Base-by-base conservation (phyloP, 2,329 filamentous ascomycete genomes). In the Colletotrichum aenigma region DNA sequence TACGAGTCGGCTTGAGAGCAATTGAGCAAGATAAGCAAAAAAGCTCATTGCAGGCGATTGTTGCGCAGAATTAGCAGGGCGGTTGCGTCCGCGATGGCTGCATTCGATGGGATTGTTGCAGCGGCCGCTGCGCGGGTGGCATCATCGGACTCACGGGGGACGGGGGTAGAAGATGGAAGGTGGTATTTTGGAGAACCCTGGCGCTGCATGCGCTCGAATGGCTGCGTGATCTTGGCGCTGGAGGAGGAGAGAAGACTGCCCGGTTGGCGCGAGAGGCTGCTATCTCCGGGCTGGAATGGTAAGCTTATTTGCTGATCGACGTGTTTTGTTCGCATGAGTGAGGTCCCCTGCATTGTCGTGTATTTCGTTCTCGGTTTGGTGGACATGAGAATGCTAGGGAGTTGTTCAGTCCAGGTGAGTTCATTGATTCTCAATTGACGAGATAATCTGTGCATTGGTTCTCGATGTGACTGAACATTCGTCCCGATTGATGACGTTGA, bases 21-120 rank as follows among this genome's bases (percentile, higher is more conserved):
- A 73, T 75, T 75, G 69, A 73, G 73, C 73, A 75, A 75, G 69
- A 75, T 75, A 68, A 48, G 26, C 43, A 21, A 34, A n/a, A 16
- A 18, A 8, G 7, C 48, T 9, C 67, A 32, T 32, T 8, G 43
- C 24, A 18, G 24, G n/a, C 18, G 15, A n/a, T 6, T n/a, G 13
- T 13, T 38, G 32, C 30, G 16, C 6, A 24, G 21, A 13, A 34
- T 5, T 13, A 10, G 2, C 38, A 10, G 2, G 36, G 34, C 28
- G 61, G 24, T 5, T 2, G 7, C 12, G 24, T 34, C 21, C 68
- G 32, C 52, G 30, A n/a, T 15, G 16, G 48, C 61, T 16, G 67
- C 68, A 36, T 52, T n/a, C n/a, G 10, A 32, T 38, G 21, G 10
- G 2, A 30, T 26, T 10, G 62, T 68, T 28, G 38, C 56, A 68